phyloP scores from a whole-genome alignment of 768 basidiomycete genomes.

The Mycena rebaudengoi region DNA sequence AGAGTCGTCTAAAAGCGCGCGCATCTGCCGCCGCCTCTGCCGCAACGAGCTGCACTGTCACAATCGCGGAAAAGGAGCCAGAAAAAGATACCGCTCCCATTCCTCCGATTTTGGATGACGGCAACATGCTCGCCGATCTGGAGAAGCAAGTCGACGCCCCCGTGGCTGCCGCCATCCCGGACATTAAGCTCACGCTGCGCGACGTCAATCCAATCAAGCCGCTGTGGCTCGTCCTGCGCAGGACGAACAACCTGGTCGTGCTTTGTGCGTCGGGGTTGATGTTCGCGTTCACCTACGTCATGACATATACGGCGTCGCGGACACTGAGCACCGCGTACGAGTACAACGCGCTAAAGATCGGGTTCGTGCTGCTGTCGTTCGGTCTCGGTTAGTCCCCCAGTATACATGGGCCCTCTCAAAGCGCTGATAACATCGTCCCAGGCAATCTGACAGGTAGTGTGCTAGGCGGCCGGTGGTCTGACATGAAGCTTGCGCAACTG shows the following conservation, averaged over 20 bases:
- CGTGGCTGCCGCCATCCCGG: conserved; percentile 24
- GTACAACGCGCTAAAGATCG: conserved; percentile 75
- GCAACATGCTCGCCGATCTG: conserved; percentile 11
- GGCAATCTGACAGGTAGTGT: conserved; percentile 52
- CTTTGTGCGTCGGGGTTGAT: conserved; percentile 73
- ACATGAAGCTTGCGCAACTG: conserved; percentile 46
- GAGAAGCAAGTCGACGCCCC: conserved; percentile 36
- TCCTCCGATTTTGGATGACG: neutral
- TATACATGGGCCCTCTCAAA: no score
- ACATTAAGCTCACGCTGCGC: conserved; percentile 62
- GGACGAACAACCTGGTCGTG: conserved; percentile 73
- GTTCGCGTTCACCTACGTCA: conserved; percentile 75
- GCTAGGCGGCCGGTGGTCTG: conserved; percentile 57
- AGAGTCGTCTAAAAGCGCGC: conserved; percentile 44
- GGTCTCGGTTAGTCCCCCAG: conserved; percentile 71
- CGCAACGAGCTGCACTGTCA: conserved; percentile 12
- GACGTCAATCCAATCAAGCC: conserved; percentile 83
- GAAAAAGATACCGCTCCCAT: neutral
- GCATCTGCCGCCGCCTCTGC: neutral
- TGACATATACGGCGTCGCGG: conserved; percentile 78
- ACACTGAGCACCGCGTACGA: conserved; percentile 71
- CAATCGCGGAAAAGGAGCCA: conserved; percentile 10
- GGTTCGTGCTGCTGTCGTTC: conserved; percentile 78
- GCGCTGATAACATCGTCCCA: conserved; percentile 22
- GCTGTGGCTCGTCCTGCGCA: conserved; percentile 62